A percentile compares a stretch with the other conserved stretches of the same genome.
phyloP scores from a whole-genome alignment of 176 grass and related monocot species.

The Areca catechu region DNA sequence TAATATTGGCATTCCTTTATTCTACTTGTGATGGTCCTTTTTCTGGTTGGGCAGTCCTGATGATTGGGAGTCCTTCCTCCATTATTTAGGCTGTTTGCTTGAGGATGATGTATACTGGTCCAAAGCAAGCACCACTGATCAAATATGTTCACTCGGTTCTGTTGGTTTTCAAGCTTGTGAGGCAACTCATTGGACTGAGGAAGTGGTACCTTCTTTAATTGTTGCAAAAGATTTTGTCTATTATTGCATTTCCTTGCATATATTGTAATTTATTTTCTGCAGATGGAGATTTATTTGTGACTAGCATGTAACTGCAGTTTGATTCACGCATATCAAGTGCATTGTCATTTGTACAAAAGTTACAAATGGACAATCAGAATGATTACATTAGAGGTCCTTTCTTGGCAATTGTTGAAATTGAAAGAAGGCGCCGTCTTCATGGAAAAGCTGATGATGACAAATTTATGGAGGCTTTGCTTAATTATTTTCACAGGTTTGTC shows the following conservation, averaged over 20 bases:
- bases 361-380: slow-evolving; percentile 45
- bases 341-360: slow-evolving; percentile 63
- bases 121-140: slow-evolving; percentile 33
- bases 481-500: slow-evolving; percentile 76
- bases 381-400: slow-evolving; percentile 73
- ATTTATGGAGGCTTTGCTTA: slow-evolving; percentile 57
- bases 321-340: slow-evolving; percentile 72
- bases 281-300: slow-evolving; percentile 2
- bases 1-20: too few relatives aligned
- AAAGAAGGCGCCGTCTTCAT: slow-evolving; percentile 39
- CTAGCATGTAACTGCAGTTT: slow-evolving; percentile 38
- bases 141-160: slow-evolving; percentile 30
- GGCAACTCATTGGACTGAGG: slow-evolving; percentile 41
- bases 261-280: not conserved
- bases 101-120: slow-evolving; percentile 64
- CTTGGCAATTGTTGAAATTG: slow-evolving; percentile 87
- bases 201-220: slow-evolving; percentile 36
- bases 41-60: slow-evolving; percentile 85
- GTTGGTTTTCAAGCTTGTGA: slow-evolving; percentile 32
- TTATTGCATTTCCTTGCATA: too few relatives aligned
- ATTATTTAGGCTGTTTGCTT: slow-evolving; percentile 94
- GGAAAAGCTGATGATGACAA: slow-evolving; percentile 44
- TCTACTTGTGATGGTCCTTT: slow-evolving; percentile 37
- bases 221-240: too few relatives aligned
- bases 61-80: slow-evolving; percentile 95